Base-by-base conservation (phyloP, 2,329 filamentous ascomycete genomes). In the Fusarium bactridioides region DNA sequence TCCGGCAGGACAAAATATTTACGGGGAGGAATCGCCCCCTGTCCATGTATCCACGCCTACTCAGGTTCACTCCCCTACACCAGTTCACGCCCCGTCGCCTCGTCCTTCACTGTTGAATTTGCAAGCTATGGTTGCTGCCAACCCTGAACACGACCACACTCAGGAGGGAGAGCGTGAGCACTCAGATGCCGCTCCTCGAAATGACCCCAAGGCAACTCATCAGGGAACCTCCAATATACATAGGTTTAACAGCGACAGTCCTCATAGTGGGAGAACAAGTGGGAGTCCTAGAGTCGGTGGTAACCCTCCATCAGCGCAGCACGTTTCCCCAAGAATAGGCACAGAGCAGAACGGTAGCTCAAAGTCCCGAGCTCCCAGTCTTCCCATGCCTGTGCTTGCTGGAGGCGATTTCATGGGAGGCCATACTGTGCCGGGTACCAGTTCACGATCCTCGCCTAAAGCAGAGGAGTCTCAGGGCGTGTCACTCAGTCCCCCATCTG, bases 401-500 rank as follows among this genome's bases (percentile, higher is more conserved):
- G 48, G 69, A 27, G 50, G 57, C 50, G 33, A 55, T 38, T 38
- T 62, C 19, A 62, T 60, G 8, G 64, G 41, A 29, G 62, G 41
- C 29, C 47, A 57, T 31, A 47, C 47, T 27, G 41, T 48, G 27
- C 33, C 23, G 9, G 37, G 40, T n/a, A 25, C 21, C n/a, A 56
- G 59, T 21, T 41, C 38, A 38, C 61, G 57, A 8, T 27, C 44
- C 23, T 61, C 38, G 3, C 38, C 55, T 3, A 59, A 50, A 38
- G 38, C 25, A 33, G 67, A 72, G 15, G 68, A 65, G 13, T 66
- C 68, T 6, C 63, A 65, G 5, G 61, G 59, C 18, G 66, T 75
- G 27, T 73, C 74, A 10, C 62, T 74, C 15, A 76, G 67, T 44
- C 75, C 73, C 25, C 65, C 71, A 15, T 56, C 57, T n/a, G 67